Evolutionary conservation across 768 basidiomycete genomes (phyloP).

Genomic region (Panaeolus papilionaceus): DNA sequence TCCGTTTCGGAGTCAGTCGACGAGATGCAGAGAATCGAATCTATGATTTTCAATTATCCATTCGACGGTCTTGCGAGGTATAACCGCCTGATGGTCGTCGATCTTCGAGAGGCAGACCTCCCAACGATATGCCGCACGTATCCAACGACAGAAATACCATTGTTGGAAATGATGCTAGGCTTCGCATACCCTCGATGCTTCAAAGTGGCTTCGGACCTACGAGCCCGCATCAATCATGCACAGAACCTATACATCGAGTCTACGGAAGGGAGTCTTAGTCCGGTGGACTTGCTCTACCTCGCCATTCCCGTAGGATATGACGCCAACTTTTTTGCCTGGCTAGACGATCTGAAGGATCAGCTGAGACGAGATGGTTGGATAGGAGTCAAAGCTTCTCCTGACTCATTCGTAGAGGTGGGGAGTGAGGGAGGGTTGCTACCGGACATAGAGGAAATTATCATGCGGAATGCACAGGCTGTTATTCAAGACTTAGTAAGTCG

Average conservation of each 20-base stretch:
- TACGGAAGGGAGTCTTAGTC: neutral
- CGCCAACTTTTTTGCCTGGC: neutral
- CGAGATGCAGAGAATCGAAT: neutral
- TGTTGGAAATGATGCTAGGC: neutral
- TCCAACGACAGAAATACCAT: neutral
- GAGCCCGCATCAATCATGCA: neutral
- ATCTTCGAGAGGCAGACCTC: neutral
- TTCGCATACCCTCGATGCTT: neutral
- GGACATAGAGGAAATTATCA: neutral
- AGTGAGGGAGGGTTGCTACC: neutral
- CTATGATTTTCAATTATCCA: neutral
- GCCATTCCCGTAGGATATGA: neutral
- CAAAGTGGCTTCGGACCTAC: neutral
- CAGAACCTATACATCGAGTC: neutral
- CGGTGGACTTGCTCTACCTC: neutral
- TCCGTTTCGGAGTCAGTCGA: neutral
- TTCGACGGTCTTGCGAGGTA: neutral
- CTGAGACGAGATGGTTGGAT: slow-evolving; percentile 2
- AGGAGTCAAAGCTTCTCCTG: neutral
- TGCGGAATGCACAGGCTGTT: neutral
- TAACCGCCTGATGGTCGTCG: neutral
- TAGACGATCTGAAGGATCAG: neutral
- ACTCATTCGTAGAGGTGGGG: neutral
- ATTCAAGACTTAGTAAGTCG: neutral
- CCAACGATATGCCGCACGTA: neutral